Conservation (phyloP, 2,329 filamentous ascomycete genomes). For the Cordyceps cicadae region DNA sequence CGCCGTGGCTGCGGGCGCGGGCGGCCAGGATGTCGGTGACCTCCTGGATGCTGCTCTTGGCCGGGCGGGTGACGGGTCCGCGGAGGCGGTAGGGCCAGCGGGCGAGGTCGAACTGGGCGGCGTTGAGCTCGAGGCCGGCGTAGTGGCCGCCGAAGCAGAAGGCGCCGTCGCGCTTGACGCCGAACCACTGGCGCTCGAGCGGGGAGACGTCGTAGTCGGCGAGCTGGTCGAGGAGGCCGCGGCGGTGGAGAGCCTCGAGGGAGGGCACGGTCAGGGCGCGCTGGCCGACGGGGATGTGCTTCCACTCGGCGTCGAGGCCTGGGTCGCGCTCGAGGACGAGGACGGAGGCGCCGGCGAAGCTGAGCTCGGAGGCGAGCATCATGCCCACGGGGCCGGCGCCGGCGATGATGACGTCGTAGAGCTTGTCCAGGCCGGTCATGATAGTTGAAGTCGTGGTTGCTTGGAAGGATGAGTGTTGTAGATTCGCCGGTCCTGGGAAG, state of each 20-base stretch:
- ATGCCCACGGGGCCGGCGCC: slow-evolving; percentile 29
- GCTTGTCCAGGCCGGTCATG: slow-evolving; percentile 5
- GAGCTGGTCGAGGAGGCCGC: slow-evolving; percentile 27
- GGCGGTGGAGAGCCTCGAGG: slow-evolving; percentile 29
- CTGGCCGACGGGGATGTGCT: slow-evolving; percentile 20
- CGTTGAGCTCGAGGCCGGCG: slow-evolving; percentile 22
- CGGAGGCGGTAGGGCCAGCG: slow-evolving; percentile 25
- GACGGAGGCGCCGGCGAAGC: slow-evolving; percentile 23
- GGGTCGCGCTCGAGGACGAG: slow-evolving; percentile 26
- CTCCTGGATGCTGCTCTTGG: slow-evolving; percentile 16
- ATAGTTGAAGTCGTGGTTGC: not conserved
- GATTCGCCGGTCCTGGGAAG: not conserved
- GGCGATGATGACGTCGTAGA: slow-evolving; percentile 27
- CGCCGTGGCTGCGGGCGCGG: slow-evolving; percentile 21
- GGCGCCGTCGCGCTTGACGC: slow-evolving; percentile 1
- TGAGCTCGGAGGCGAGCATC: slow-evolving; percentile 29
- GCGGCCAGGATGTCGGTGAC: slow-evolving; percentile 17
- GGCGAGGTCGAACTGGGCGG: slow-evolving; percentile 20
- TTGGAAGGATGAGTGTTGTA: not conserved
- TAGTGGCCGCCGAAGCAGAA: slow-evolving; percentile 25
- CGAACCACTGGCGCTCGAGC: slow-evolving; percentile 14
- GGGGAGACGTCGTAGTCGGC: slow-evolving; percentile 13
- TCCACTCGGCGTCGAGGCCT: slow-evolving; percentile 17
- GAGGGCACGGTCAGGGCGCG: slow-evolving; percentile 27
- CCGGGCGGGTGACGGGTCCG: slow-evolving; percentile 20